phyloP scores from a whole-genome alignment of 208 protist species.

The Tritrichomonas foetus region DNA sequence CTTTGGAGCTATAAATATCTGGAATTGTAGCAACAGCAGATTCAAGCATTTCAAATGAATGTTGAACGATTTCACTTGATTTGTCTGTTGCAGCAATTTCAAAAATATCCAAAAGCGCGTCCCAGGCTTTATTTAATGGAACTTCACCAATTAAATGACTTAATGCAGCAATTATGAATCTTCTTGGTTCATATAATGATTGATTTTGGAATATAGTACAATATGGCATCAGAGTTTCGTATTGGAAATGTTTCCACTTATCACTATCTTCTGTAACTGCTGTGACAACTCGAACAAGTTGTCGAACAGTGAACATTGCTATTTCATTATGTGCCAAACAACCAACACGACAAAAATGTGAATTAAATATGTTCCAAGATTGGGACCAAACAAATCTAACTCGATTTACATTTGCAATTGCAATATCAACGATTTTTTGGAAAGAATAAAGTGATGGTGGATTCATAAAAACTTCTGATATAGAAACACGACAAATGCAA shows the following conservation, averaged over 20 bases:
- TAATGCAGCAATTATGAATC: neutral
- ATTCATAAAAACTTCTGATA: neutral
- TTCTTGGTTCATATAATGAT: neutral
- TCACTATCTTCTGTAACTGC: neutral
- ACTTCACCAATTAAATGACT: neutral
- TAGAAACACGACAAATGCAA: neutral
- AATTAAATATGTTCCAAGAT: neutral
- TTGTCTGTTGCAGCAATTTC: neutral
- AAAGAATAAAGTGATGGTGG: neutral
- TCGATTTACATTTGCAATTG: neutral
- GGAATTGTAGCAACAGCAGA: neutral
- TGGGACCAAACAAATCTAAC: conserved; percentile 6
- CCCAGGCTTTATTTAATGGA: neutral
- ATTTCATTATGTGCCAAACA: neutral
- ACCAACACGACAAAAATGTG: neutral
- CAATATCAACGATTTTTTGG: neutral
- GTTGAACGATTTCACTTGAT: neutral
- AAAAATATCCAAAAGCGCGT: neutral
- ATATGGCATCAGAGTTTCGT: neutral
- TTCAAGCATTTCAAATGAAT: neutral
- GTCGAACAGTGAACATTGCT: neutral
- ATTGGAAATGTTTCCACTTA: neutral
- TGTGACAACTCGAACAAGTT: neutral
- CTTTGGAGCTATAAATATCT: neutral
- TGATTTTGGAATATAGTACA: neutral